phyloP scores from a whole-genome alignment of 768 basidiomycete genomes.

The Dioszegia crocea region DNA sequence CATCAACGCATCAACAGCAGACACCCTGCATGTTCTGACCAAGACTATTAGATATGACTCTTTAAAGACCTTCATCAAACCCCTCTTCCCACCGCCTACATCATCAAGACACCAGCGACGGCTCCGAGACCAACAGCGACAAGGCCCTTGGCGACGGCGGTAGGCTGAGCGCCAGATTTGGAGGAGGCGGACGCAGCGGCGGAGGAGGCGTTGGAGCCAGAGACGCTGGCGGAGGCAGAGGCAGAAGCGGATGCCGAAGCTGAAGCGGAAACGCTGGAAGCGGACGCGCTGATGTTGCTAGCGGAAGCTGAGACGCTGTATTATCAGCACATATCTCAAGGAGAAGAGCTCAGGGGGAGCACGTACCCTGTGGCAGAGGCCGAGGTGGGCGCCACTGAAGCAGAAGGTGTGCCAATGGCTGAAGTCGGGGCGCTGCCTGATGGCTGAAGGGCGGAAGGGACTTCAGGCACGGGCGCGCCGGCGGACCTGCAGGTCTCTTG shows the following conservation, averaged over 20 bases:
- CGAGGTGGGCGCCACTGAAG: not conserved
- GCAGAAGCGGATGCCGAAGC: not conserved
- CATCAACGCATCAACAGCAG: too few relatives aligned
- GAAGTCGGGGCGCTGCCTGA: too few relatives aligned
- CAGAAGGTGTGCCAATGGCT: not conserved
- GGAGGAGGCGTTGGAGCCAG: not conserved
- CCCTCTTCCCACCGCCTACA: not conserved
- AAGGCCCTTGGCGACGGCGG: conserved; percentile 1
- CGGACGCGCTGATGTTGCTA: not conserved
- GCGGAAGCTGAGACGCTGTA: not conserved
- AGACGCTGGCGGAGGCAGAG: not conserved
- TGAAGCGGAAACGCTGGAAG: not conserved
- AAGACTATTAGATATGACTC: too few relatives aligned
- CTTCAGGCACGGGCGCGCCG: not conserved
- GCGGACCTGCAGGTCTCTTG: not conserved
- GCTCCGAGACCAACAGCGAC: conserved; percentile 7
- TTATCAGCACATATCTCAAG: too few relatives aligned
- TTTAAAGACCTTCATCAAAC: too few relatives aligned
- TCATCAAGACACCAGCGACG: conserved; percentile 7
- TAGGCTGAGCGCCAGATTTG: not conserved
- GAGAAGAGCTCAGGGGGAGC: too few relatives aligned
- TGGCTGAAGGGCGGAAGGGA: not conserved
- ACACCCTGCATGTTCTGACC: too few relatives aligned
- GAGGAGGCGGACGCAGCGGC: not conserved
- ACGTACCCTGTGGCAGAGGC: too few relatives aligned